Evolutionary conservation across 2,329 filamentous ascomycete genomes (phyloP).

Genomic region (Calonectria hawksworthii): DNA sequence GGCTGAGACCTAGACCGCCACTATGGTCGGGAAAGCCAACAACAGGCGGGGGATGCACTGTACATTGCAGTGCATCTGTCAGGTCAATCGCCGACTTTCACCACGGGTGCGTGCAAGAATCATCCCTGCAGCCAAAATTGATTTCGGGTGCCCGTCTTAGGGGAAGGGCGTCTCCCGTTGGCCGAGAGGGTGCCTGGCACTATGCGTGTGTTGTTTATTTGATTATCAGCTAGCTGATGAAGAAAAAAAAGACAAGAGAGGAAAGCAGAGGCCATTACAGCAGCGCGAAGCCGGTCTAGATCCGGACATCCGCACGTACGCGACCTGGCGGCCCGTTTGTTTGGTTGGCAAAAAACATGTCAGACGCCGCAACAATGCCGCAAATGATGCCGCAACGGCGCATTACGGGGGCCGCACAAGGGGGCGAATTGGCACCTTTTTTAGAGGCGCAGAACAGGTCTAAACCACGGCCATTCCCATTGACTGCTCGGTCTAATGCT

Average conservation of each 20-base stretch:
- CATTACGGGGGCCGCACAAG: neutral
- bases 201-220: slow-evolving; percentile 5
- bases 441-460: neutral
- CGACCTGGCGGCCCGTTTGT: neutral
- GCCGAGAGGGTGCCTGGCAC: neutral
- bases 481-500: neutral
- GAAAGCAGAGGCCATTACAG: neutral
- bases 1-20: slow-evolving; percentile 11
- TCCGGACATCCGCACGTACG: slow-evolving; percentile 5
- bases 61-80: slow-evolving; percentile 27
- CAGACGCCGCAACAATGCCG: slow-evolving; percentile 22
- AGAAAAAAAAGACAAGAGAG: neutral
- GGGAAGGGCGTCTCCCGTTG: neutral
- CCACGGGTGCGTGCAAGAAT: slow-evolving; percentile 18
- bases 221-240: neutral
- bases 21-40: neutral
- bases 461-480: neutral
- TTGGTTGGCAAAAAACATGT: neutral
- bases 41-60: slow-evolving; percentile 20
- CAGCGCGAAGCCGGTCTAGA: neutral
- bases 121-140: slow-evolving; percentile 17
- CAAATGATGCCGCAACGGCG: neutral
- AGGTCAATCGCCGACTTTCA: slow-evolving; percentile 24
- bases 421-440: neutral
- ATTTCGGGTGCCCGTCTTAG: neutral